phyloP scores from a whole-genome alignment of 2,329 filamentous ascomycete genomes.

The Colletotrichum somersetense region DNA sequence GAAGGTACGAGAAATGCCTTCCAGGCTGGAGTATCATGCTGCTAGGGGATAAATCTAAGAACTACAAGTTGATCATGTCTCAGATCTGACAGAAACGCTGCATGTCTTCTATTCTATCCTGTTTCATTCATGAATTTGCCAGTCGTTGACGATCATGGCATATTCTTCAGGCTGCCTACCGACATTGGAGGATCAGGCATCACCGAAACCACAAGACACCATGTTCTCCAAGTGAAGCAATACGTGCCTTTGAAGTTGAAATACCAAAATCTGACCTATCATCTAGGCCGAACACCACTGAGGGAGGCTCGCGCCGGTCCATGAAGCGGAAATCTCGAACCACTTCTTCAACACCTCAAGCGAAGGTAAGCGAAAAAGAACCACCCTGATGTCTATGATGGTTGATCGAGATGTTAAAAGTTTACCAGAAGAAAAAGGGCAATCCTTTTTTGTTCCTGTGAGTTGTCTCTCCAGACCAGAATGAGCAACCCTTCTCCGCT shows the following conservation, averaged over 20 bases:
- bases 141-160: background rate
- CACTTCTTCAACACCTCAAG: background rate
- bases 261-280: background rate
- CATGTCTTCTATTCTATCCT: background rate
- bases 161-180: background rate
- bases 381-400: accelerated
- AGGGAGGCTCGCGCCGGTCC: background rate
- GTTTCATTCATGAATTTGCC: background rate
- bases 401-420: background rate
- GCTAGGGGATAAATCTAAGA: background rate
- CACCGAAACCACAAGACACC: background rate
- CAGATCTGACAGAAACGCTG: background rate
- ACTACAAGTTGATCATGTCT: background rate
- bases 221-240: background rate
- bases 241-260: background rate
- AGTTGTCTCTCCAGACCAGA: background rate
- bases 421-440: background rate
- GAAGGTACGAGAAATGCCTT: background rate
- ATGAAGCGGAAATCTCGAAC: background rate
- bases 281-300: background rate
- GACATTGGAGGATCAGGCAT: background rate
- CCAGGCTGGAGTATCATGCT: no score
- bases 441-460: background rate
- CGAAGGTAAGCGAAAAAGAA: background rate
- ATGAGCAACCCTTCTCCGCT: background rate